phyloP scores from a whole-genome alignment of 306 rosid genomes.

The Quercus wislizeni region DNA sequence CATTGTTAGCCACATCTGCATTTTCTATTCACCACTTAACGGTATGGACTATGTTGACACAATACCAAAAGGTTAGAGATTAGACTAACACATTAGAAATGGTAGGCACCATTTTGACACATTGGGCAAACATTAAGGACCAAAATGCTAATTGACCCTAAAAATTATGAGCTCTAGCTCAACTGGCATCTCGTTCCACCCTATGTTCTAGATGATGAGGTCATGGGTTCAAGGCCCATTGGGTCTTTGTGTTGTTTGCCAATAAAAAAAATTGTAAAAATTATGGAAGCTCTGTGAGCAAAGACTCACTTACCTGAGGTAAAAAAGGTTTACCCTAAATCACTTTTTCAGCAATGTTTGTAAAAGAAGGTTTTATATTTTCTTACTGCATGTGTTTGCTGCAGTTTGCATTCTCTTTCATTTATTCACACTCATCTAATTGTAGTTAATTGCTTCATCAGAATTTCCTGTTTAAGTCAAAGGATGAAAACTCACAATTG shows the following conservation, averaged over 20 bases:
- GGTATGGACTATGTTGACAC: too few relatives aligned
- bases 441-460: constrained; percentile 45
- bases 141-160: too few relatives aligned
- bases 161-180: too few relatives aligned
- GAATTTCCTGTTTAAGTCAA: constrained; percentile 78
- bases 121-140: too few relatives aligned
- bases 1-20: too few relatives aligned
- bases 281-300: neutral
- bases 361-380: neutral
- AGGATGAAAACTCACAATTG: constrained; percentile 81
- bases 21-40: too few relatives aligned
- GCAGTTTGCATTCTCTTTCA: constrained; percentile 3
- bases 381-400: constrained; percentile 10
- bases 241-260: neutral
- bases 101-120: too few relatives aligned
- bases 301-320: neutral
- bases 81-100: too few relatives aligned
- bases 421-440: constrained; percentile 19
- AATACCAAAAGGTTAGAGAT: too few relatives aligned
- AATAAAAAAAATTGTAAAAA: neutral
- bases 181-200: too few relatives aligned
- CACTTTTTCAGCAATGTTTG: neutral
- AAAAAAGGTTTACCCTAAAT: neutral
- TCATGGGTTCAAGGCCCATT: too few relatives aligned
- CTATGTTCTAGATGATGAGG: too few relatives aligned